These are phyloP conservation scores for Phaeomoniella chlamydospora DNA, from an alignment of 2,329 filamentous ascomycete genomes.

Conservation along the genomic window DNA sequence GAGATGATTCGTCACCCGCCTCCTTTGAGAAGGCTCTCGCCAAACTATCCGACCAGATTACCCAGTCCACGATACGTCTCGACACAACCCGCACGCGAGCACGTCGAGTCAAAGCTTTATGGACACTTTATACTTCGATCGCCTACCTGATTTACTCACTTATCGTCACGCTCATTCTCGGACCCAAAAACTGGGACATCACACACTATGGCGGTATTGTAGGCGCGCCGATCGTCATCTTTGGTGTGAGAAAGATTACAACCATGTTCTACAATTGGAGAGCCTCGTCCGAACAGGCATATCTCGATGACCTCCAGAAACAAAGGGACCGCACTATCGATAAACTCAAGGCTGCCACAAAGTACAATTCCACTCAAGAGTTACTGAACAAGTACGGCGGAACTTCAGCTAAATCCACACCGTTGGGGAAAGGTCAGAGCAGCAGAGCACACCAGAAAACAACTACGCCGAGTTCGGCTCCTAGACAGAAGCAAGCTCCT, in stretches of 20 bases:
- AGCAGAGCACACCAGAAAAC: conserved; percentile 13
- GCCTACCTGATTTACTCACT: conserved; percentile 79
- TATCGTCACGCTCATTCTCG: conserved; percentile 70
- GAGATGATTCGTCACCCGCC: conserved; percentile 67
- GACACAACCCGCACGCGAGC: conserved; percentile 58
- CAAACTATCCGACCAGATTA: conserved; percentile 68
- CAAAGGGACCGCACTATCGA: conserved; percentile 81
- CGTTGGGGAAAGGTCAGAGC: conserved; percentile 12
- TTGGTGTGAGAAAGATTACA: conserved; percentile 51
- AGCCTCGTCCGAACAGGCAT: conserved; percentile 51
- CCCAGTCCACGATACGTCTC: conserved; percentile 55
- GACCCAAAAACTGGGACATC: conserved; percentile 61
- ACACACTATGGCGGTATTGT: conserved; percentile 66
- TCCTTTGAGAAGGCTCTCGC: conserved; percentile 88
- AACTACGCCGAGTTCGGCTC: conserved; percentile 13
- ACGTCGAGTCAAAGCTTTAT: conserved; percentile 68
- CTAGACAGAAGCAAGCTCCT: conserved; percentile 15
- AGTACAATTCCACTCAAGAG: conserved; percentile 87
- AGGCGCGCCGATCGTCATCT: conserved; percentile 73
- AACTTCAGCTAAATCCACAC: conserved; percentile 30
- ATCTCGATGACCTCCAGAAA: conserved; percentile 60
- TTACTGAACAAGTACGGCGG: conserved; percentile 89
- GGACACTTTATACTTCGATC: conserved; percentile 81
- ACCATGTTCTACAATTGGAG: conserved; percentile 68
- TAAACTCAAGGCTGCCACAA: conserved; percentile 86